Conservation (phyloP, 148 eudicot genomes). For the Camellia sinensis region DNA sequence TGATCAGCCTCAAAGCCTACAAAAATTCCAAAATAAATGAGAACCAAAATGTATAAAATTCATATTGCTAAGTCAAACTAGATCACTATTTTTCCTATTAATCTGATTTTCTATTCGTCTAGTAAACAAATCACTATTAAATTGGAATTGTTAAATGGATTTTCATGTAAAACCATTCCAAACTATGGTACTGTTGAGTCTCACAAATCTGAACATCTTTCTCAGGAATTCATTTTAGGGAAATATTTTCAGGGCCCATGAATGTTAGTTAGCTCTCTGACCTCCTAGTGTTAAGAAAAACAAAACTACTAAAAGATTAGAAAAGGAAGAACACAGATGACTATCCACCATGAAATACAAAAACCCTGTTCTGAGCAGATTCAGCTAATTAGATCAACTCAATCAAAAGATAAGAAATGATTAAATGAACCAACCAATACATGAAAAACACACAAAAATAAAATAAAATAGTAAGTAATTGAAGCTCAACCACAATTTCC, state of each 20-base stretch:
- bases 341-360: slow-evolving; percentile 5
- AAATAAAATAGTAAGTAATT: neutral
- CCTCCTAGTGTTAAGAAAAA: neutral
- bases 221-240: neutral
- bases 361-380: neutral
- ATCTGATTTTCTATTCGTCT: neutral
- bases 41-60: neutral
- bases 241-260: no score
- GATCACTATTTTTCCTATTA: neutral
- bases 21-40: neutral
- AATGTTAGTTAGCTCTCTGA: neutral
- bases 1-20: slow-evolving; percentile 84
- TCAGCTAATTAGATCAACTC: slow-evolving; percentile 1
- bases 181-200: neutral
- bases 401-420: neutral
- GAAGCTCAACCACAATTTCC: neutral
- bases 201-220: neutral
- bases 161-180: neutral
- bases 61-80: neutral
- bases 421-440: neutral
- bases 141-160: neutral
- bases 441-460: neutral
- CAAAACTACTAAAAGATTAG: neutral
- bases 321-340: neutral
- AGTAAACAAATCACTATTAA: neutral